Evolutionary conservation across 257 asterid genomes (phyloP), one percentile per base, ranked within the genome.

Genomic region (Solanum boliviense): DNA sequence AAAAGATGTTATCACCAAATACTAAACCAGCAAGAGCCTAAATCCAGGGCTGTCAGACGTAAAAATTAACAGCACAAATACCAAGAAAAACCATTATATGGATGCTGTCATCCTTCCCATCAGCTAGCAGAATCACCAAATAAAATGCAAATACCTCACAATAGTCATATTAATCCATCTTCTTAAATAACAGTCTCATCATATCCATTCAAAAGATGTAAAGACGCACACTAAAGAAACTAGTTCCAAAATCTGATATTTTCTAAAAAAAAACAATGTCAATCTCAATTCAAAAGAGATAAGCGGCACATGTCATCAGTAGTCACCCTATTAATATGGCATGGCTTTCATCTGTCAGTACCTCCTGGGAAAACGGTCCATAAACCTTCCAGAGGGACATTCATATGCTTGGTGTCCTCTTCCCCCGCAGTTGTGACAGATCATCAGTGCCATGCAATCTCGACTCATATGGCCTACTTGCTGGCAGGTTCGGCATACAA

Each of bases 401-500:
- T 96, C 98, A 39, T 89, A 95, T 0, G 98, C 98, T 87, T 92
- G 73, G 84, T 96, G 98, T 71, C 98, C 98, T 87, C 98, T 91
- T 21, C 98, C 98, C 21, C 98, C 98, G 60, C 98, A 96, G 92
- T 96, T 96, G 90, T 93, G 98, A 88, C 98, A 96, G 39, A 96
- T 92, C 84, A 93, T 88, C 88, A 93, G 89, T 4, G 92, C 65
- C 75, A 93, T 88, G 90, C 98, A 96, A 86, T 96, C 98, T 90
- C 98, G 88, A 84, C 98, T 95, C 92, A 94, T 91, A 90, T 95
- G 98, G 29, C 98, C 98, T 13, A 93, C 91, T 92, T 95, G 98
- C 92, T 92, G 94, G 93, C 98, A 95, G 92, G 86, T 95, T 75
- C 96, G 89, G 75, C 98, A 95, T 20, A 94, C 93, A 68, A 96